Evolutionary conservation across 2,329 filamentous ascomycete species (phyloP), one percentile per base, ranked within the genome.

Genomic region (Ascochyta pisi): DNA sequence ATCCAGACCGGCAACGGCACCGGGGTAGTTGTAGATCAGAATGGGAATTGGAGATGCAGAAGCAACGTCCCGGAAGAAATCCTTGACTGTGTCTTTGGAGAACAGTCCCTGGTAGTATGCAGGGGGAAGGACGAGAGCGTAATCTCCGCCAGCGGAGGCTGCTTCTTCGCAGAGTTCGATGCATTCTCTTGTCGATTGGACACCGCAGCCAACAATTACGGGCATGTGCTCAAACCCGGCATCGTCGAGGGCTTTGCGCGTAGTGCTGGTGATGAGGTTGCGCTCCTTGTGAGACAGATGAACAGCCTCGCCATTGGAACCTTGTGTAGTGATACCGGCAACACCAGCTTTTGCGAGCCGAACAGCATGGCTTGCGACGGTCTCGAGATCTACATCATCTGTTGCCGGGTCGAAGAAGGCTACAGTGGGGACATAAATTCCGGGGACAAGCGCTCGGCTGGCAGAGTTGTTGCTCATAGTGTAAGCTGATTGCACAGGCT

Each of bases 291-390:
- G 87, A 39, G 87, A 86, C 31, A 94, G 82, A 69, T 92, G 90
- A 12, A 92, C 89, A 7, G 91, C 90, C 79, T 95, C 91, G 66
- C 90, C 90, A 70, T 94, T 94, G 70, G 88, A 91, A 42, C 90
- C 90, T 73, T 92, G 90, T 10, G 88, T 90, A 44, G 89, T 88
- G 42, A 94, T 82, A 19, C 90, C 89, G 15, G 87, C 84, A 38
- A 93, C 85, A 61, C 90, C 90, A 26, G 88, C 85, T 52, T 83
- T 74, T 42, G 89, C 90, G n/a, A 94, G 85, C 66, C 87, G 85
- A 48, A 90, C 83, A 34, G 89, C 86, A 52, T 80, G 78, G 33
- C 65, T 74, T 40, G 70, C 69, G 31, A 70, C 74, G 10, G 76
- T 78, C 33, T 74, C 67, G 2, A 78, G 51, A 52, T 80, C 78